phyloP scores from a whole-genome alignment of 148 eudicot species.

The Selenicereus undatus region DNA sequence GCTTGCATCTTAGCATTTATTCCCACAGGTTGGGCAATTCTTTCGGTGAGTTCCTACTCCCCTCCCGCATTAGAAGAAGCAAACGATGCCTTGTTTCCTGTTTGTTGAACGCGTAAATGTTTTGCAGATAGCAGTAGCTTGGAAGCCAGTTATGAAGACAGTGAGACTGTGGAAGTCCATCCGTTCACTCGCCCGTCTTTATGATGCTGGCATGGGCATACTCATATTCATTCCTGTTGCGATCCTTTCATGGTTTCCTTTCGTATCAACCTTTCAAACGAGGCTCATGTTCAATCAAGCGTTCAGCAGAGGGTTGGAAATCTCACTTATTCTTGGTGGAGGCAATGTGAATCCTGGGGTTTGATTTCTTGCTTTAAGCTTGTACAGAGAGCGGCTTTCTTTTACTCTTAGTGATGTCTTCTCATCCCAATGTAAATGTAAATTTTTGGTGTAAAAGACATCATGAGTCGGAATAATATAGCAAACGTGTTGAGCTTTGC shows the following conservation, averaged over 20 bases:
- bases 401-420: not conserved
- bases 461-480: not conserved
- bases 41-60: conserved; percentile 53
- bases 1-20: conserved; percentile 86
- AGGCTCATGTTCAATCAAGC: conserved; percentile 99
- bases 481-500: not conserved
- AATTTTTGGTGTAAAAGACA: not conserved
- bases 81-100: not conserved
- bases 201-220: conserved; percentile 98
- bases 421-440: not conserved
- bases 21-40: conserved; percentile 97
- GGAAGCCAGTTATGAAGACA: conserved; percentile 78
- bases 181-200: conserved; percentile 82
- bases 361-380: conserved; percentile 25
- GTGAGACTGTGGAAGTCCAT: conserved; percentile 85
- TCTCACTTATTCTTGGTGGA: conserved; percentile 95
- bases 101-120: not conserved
- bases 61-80: not conserved
- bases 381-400: conserved; percentile 1
- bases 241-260: conserved; percentile 89
- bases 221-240: conserved; percentile 86
- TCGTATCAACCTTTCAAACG: conserved; percentile 90
- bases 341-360: conserved; percentile 70
- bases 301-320: conserved; percentile 92
- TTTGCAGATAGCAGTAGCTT: conserved; percentile 79